Evolutionary conservation across 2,329 filamentous ascomycete species (phyloP), one percentile per base, ranked within the genome.

Genomic region (Ceratocystis lukuohia): DNA sequence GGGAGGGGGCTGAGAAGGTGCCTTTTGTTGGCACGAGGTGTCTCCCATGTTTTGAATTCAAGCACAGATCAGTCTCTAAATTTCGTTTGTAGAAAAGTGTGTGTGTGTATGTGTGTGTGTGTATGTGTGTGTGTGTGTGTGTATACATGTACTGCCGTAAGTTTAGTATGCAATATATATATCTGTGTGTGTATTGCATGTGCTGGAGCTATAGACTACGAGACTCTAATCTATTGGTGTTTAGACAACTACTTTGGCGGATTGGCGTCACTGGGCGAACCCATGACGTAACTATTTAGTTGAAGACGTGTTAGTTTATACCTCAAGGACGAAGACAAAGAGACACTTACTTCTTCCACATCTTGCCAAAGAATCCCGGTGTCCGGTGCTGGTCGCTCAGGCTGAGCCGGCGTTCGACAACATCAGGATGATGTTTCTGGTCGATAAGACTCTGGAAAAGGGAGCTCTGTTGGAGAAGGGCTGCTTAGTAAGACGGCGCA

Each of bases 321-420:
- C 46, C 6, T 20, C 3, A 15, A 20, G 17, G 20, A 12, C 6
- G 1, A 6, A 15, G 10, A 20, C 4, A 15, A 20, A 10, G 15
- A 15, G 37, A 22, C 5, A 30, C 80, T 65, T 73, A 84, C 82
- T 79, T 83, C 70, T 83, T 77, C 80, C 83, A 85, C 75, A 84
- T 78, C 69, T 78, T 76, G 65, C 80, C 80, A 64, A 84, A 74
- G 69, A 84, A 74, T 50, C 82, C 82, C 1, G 77, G 71, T 62
- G 76, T 73, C 15, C 76, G 76, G 67, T 77, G 77, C 71, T 84
- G 82, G 67, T 85, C 82, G 37, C 76, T 77, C 70, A 84, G 75
- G 71, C 81, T 83, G 71, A 80, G 78, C 5, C 82, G 80, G 15
- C 82, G 79, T n/a, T 79, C 78, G 1, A 67, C 70, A 28, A 79